Evolutionary conservation across 495 filamentous ascomycete species (phyloP).

Genomic region (Platismatia glauca): DNA sequence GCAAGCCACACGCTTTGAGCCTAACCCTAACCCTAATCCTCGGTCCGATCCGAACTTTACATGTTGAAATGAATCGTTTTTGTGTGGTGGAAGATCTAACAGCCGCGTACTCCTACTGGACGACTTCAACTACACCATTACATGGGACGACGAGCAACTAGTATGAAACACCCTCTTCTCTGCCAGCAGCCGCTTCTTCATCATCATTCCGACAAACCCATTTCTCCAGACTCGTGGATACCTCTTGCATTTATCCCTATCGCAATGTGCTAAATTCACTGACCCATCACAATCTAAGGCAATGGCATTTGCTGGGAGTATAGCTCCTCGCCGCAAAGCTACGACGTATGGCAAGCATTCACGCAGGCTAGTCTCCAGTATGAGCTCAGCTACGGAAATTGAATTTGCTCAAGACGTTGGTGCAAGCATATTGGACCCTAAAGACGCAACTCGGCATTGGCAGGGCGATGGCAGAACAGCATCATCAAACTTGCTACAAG

Average conservation of each 20-base stretch:
- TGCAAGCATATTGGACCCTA: not conserved
- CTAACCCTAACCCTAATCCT: not conserved
- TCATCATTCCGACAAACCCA: not conserved
- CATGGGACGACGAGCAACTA: not conserved
- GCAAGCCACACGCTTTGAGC: too few relatives aligned
- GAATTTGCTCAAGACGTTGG: constrained; percentile 5
- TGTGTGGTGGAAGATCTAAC: too few relatives aligned
- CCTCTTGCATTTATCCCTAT: not conserved
- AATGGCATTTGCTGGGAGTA: constrained; percentile 13
- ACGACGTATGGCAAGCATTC: constrained; percentile 42
- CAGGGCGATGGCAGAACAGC: not conserved
- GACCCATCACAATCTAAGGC: not conserved
- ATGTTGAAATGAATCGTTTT: too few relatives aligned
- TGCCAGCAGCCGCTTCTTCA: not conserved
- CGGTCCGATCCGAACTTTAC: not conserved
- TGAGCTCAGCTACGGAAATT: not conserved
- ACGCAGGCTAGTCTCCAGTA: constrained; percentile 19
- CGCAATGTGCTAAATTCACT: not conserved
- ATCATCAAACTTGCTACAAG: not conserved
- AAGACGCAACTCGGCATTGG: not conserved
- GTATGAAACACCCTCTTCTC: not conserved
- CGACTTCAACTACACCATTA: too few relatives aligned
- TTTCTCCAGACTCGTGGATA: not conserved
- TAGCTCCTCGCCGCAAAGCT: constrained; percentile 32
- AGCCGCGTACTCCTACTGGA: too few relatives aligned